Conservation (phyloP, 2,329 filamentous ascomycete species). For the Ascochyta pisi region DNA sequence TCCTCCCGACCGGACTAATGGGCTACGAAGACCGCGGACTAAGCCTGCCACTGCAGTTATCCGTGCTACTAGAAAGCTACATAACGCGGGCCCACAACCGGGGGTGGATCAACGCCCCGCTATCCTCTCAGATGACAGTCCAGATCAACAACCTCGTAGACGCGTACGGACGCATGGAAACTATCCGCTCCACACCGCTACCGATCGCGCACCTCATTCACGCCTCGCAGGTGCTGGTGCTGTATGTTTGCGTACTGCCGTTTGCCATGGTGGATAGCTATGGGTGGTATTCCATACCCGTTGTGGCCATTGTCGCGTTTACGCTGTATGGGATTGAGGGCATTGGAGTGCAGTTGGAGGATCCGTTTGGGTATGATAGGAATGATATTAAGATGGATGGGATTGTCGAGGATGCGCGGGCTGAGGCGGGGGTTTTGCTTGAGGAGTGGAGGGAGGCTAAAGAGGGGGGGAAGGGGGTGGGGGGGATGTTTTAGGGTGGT, state of each 20-base stretch:
- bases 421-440: conserved; percentile 64
- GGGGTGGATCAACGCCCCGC: conserved; percentile 66
- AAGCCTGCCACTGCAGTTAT: conserved; percentile 66
- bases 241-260: conserved; percentile 66
- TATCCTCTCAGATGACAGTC: conserved; percentile 63
- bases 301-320: conserved; percentile 67
- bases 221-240: conserved; percentile 67
- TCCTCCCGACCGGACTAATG: conserved; percentile 59
- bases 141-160: conserved; percentile 64
- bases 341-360: conserved; percentile 68
- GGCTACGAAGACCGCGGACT: conserved; percentile 65
- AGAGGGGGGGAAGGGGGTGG: conserved; percentile 34
- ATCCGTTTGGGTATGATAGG: conserved; percentile 70
- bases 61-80: conserved; percentile 66
- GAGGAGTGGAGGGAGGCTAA: conserved; percentile 61
- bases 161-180: conserved; percentile 70
- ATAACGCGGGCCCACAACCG: conserved; percentile 63
- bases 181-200: conserved; percentile 68
- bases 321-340: conserved; percentile 70
- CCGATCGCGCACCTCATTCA: conserved; percentile 71
- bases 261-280: conserved; percentile 70
- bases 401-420: conserved; percentile 66
- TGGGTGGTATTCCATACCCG: conserved; percentile 67
- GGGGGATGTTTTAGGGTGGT: conserved; percentile 42
- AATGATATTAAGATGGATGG: conserved; percentile 74